Conservation (phyloP, 345 rosid species). For the Clausena lansium region DNA sequence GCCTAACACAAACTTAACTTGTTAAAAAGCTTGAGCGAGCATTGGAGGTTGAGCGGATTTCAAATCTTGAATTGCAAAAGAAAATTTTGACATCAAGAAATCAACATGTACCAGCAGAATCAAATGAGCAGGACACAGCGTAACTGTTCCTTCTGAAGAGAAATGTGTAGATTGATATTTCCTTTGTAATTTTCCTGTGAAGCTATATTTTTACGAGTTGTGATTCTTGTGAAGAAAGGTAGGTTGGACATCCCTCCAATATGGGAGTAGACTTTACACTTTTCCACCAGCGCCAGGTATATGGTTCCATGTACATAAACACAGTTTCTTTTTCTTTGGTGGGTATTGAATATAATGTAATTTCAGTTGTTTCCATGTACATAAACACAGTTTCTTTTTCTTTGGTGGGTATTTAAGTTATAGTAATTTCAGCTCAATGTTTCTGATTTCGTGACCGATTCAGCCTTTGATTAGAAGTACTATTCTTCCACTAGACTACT, state of each 20-base stretch:
- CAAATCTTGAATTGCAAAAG: constrained; percentile 78
- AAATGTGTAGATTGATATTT: not conserved
- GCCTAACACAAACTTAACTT: not conserved
- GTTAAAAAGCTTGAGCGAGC: constrained; percentile 76
- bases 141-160: not conserved
- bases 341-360: not conserved
- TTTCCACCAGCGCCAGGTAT: no score
- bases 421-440: not conserved
- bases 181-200: not conserved
- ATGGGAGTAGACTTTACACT: not conserved
- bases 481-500: not conserved
- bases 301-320: constrained; percentile 3
- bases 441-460: not conserved
- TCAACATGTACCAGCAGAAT: constrained; percentile 27
- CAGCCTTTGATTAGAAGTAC: not conserved
- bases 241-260: not conserved
- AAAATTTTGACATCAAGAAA: constrained; percentile 39
- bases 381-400: not conserved
- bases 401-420: not conserved
- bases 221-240: not conserved
- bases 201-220: not conserved
- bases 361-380: not conserved
- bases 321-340: not conserved
- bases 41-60: constrained; percentile 75
- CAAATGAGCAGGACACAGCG: constrained; percentile 27